phyloP scores from a whole-genome alignment of 805 yeast genomes.

The Saccharomycopsis sp. region DNA sequence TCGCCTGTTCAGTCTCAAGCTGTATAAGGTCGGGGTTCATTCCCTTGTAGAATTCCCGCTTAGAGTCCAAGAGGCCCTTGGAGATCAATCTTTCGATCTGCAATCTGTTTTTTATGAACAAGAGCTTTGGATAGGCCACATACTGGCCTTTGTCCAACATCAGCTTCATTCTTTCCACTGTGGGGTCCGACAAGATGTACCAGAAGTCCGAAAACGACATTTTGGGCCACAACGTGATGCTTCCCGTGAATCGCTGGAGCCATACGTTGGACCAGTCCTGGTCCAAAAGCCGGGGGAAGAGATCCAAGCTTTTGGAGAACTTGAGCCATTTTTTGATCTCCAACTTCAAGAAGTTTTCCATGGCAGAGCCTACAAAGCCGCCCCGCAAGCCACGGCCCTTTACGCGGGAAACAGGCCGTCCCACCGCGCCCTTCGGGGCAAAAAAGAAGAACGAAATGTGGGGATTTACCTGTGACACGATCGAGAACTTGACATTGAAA shows the following conservation, averaged over 20 bases:
- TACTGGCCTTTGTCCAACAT: conserved; percentile 58
- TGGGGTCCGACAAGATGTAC: conserved; percentile 64
- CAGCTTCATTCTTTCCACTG: conserved; percentile 44
- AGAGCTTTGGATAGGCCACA: conserved; percentile 57
- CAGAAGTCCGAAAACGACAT: conserved; percentile 51
- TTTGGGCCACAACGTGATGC: conserved; percentile 73
- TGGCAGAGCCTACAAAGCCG: conserved; percentile 66
- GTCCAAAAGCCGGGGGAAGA: conserved; percentile 60
- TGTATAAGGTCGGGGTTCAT: not conserved
- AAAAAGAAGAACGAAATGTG: conserved; percentile 70
- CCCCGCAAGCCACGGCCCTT: conserved; percentile 60
- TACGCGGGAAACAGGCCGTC: conserved; percentile 62
- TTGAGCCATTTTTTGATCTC: conserved; percentile 76
- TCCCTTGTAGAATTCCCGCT: conserved; percentile 8
- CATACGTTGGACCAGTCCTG: conserved; percentile 79
- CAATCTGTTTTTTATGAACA: conserved; percentile 58
- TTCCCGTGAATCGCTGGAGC: conserved; percentile 67
- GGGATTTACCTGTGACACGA: conserved; percentile 80
- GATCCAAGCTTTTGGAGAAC: conserved; percentile 54
- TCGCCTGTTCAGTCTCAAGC: not conserved
- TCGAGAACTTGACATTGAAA: conserved; percentile 67
- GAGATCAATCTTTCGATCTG: conserved; percentile 60
- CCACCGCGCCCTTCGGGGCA: conserved; percentile 76
- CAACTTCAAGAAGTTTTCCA: conserved; percentile 62
- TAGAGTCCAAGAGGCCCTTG: conserved; percentile 36